phyloP scores from a whole-genome alignment of 805 yeast genomes.

The Cyberlindnera saturnus region DNA sequence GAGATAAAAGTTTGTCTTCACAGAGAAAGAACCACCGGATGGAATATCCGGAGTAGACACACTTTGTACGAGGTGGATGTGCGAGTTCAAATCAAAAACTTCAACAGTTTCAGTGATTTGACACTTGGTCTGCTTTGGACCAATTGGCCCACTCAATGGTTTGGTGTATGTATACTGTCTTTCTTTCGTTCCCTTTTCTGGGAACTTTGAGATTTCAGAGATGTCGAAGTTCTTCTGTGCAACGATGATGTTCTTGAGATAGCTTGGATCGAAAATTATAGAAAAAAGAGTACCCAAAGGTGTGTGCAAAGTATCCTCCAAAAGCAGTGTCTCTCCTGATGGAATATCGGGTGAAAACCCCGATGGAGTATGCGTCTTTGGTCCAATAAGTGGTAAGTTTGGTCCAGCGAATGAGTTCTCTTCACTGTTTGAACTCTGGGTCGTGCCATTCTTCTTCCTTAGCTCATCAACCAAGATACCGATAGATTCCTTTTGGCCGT shows the following conservation, averaged over 20 bases:
- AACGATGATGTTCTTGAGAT: slow-evolving; percentile 39
- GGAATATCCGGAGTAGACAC: slow-evolving; percentile 92
- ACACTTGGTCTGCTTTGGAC: slow-evolving; percentile 88
- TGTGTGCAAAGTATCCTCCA: slow-evolving; percentile 44
- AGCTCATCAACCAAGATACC: slow-evolving; percentile 41
- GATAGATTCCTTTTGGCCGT: slow-evolving; percentile 63
- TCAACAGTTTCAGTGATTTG: slow-evolving; percentile 53
- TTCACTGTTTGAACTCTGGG: slow-evolving; percentile 10
- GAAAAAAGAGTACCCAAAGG: slow-evolving; percentile 62
- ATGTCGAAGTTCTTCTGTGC: slow-evolving; percentile 61
- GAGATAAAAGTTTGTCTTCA: slow-evolving; percentile 50
- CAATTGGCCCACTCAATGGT: slow-evolving; percentile 74
- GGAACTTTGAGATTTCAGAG: slow-evolving; percentile 38
- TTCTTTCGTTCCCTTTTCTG: slow-evolving; percentile 21
- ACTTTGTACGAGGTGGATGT: slow-evolving; percentile 53
- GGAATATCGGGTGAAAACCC: slow-evolving; percentile 35
- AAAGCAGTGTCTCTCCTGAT: slow-evolving; percentile 45
- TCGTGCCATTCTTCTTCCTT: slow-evolving; percentile 3
- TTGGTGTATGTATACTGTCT: slow-evolving; percentile 64
- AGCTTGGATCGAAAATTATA: slow-evolving; percentile 50
- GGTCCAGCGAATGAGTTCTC: slow-evolving; percentile 16
- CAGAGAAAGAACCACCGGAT: slow-evolving; percentile 65
- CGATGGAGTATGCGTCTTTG: slow-evolving; percentile 41
- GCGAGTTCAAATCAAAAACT: slow-evolving; percentile 46
- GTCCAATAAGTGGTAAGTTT: slow-evolving; percentile 29